A percentile compares a stretch with the other conserved stretches of the same genome.
phyloP scores from a whole-genome alignment of 208 protist genomes.

The Naegleria fowleri region DNA sequence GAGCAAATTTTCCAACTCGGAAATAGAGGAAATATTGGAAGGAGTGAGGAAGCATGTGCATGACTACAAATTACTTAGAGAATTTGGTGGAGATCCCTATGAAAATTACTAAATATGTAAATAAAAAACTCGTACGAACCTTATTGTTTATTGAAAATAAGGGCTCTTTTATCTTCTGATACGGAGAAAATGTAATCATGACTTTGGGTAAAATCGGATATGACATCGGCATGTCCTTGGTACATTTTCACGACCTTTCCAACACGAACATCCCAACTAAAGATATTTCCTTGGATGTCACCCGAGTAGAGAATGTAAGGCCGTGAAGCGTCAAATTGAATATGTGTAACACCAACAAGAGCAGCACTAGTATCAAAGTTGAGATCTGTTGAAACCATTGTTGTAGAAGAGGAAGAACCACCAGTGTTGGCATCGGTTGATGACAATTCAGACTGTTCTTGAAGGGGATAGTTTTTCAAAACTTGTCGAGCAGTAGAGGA shows the following conservation, averaged over 20 bases:
- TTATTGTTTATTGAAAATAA: not conserved
- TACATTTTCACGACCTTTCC: not conserved
- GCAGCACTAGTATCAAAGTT: not conserved
- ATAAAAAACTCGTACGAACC: not conserved
- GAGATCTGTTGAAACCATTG: not conserved
- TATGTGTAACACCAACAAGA: not conserved
- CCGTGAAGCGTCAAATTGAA: not conserved
- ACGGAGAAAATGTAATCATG: not conserved
- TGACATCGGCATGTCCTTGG: not conserved
- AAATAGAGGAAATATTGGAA: not conserved
- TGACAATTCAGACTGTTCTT: not conserved
- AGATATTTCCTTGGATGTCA: not conserved
- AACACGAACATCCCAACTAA: not conserved
- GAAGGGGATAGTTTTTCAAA: slow-evolving; percentile 54
- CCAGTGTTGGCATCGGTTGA: not conserved
- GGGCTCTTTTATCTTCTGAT: not conserved
- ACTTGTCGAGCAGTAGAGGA: slow-evolving; percentile 39
- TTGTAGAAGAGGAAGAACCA: not conserved
- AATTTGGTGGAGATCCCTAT: not conserved
- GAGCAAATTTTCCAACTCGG: not conserved
- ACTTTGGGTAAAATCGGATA: not conserved
- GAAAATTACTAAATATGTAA: not conserved
- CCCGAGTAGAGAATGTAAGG: not conserved
- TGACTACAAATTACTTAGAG: not conserved
- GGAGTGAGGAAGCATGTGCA: not conserved